Conservation (phyloP, 2,329 filamentous ascomycete species). For the Albophoma yamanashiensis region DNA sequence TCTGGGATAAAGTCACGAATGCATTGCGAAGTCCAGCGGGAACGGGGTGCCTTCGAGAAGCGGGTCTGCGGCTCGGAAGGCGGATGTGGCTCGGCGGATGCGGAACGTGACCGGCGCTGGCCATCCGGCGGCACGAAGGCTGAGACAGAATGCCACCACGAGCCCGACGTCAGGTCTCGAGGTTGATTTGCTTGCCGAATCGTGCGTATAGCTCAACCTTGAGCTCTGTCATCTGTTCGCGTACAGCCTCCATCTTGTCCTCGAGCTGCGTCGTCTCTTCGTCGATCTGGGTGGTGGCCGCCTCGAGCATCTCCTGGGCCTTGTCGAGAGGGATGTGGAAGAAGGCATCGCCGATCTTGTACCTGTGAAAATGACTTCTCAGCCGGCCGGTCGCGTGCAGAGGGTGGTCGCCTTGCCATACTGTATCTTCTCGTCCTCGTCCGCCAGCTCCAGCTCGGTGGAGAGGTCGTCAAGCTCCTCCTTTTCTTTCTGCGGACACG, state of each 20-base stretch:
- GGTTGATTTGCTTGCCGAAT: constrained; percentile 93
- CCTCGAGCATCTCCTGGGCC: constrained; percentile 73
- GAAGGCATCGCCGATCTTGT: constrained; percentile 95
- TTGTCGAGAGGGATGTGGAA: constrained; percentile 75
- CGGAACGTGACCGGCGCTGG: background rate
- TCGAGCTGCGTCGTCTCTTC: constrained; percentile 66
- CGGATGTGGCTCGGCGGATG: background rate
- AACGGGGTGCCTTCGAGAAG: background rate
- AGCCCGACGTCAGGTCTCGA: constrained; percentile 59
- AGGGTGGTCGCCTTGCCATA: constrained; percentile 34
- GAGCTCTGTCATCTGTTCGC: constrained; percentile 79
- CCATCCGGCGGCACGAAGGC: background rate
- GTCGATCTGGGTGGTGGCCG: constrained; percentile 63
- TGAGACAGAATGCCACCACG: background rate
- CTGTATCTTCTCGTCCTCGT: constrained; percentile 91
- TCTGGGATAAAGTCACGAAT: background rate
- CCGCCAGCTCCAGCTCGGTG: constrained; percentile 82
- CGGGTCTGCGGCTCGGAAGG: background rate
- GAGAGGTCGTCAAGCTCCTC: constrained; percentile 93
- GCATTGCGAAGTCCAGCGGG: background rate
- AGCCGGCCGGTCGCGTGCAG: background rate
- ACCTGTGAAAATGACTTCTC: constrained; percentile 40
- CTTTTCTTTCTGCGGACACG: constrained; percentile 72
- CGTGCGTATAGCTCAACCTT: constrained; percentile 91
- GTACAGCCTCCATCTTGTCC: constrained; percentile 61